phyloP scores from a whole-genome alignment of 2,329 filamentous ascomycete species.

The Malbranchea zuffiana region DNA sequence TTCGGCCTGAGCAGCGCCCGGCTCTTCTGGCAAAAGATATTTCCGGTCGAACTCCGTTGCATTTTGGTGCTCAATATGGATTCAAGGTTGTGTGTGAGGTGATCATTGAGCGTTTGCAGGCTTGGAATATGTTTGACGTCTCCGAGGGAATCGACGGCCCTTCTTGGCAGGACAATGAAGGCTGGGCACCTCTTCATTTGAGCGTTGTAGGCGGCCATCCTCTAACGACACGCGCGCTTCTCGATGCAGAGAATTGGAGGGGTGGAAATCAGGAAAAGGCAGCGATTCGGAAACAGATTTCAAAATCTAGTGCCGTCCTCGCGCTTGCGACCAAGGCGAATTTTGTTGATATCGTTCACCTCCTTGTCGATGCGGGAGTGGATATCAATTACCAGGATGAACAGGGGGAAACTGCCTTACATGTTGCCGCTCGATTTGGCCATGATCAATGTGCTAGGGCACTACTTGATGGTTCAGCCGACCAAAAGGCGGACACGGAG shows the following conservation, averaged over 20 bases:
- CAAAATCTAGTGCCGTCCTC: slow-evolving; percentile 78
- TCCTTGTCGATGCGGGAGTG: slow-evolving; percentile 80
- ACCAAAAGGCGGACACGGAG: slow-evolving; percentile 66
- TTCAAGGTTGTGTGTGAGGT: slow-evolving; percentile 83
- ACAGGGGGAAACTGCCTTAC: slow-evolving; percentile 80
- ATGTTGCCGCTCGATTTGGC: slow-evolving; percentile 81
- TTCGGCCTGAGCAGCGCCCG: slow-evolving; percentile 55
- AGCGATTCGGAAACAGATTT: slow-evolving; percentile 56
- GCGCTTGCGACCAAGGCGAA: slow-evolving; percentile 82
- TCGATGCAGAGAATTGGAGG: slow-evolving; percentile 70
- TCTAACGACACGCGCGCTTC: slow-evolving; percentile 67
- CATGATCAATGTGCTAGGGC: slow-evolving; percentile 69
- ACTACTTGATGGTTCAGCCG: slow-evolving; percentile 57
- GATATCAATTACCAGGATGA: slow-evolving; percentile 90
- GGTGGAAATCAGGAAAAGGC: slow-evolving; percentile 52
- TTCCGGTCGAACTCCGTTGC: slow-evolving; percentile 16
- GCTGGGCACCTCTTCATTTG: slow-evolving; percentile 80
- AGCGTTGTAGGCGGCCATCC: slow-evolving; percentile 86
- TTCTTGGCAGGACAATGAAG: slow-evolving; percentile 86
- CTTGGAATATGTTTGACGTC: slow-evolving; percentile 78
- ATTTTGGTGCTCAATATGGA: slow-evolving; percentile 67
- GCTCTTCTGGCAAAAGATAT: slow-evolving; percentile 42
- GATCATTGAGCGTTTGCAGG: slow-evolving; percentile 77
- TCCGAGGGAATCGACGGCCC: slow-evolving; percentile 75
- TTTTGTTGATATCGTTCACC: slow-evolving; percentile 69